A percentile compares a stretch with the other conserved stretches of the same genome.
phyloP scores from a whole-genome alignment of 345 rosid species.

The Salix exigua region DNA sequence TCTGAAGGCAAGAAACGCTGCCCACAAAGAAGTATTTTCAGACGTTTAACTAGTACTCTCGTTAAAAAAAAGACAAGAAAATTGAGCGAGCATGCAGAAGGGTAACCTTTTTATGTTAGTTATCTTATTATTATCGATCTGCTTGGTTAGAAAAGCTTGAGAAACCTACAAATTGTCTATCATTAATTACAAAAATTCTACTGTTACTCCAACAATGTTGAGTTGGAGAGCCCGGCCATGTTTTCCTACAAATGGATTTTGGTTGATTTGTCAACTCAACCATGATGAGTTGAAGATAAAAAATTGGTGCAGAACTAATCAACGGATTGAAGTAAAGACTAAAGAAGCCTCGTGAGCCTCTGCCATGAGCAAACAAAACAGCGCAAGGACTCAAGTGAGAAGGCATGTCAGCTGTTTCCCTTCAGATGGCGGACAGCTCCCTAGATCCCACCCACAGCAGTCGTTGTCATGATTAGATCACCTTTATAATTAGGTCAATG shows the following conservation, averaged over 20 bases:
- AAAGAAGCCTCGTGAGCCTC: background rate
- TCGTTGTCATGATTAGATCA: background rate
- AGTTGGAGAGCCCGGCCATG: no score
- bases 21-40: background rate
- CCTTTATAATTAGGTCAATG: background rate
- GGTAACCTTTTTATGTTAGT: background rate
- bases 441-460: no score
- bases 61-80: background rate
- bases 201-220: no score
- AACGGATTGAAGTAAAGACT: no score
- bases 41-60: background rate
- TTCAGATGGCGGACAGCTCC: background rate
- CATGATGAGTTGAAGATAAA: no score
- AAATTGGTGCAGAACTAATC: no score
- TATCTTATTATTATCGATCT: background rate
- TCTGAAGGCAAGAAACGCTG: conserved; percentile 87
- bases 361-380: background rate
- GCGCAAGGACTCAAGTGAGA: background rate
- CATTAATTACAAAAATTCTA: no score
- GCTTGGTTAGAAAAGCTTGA: background rate
- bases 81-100: background rate
- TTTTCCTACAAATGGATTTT: no score
- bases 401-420: background rate
- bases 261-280: no score
- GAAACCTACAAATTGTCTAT: background rate